Evolutionary conservation across 306 rosid genomes (phyloP), one percentile per base, ranked within the genome.

Genomic region (Dalbergia cochinchinensis): DNA sequence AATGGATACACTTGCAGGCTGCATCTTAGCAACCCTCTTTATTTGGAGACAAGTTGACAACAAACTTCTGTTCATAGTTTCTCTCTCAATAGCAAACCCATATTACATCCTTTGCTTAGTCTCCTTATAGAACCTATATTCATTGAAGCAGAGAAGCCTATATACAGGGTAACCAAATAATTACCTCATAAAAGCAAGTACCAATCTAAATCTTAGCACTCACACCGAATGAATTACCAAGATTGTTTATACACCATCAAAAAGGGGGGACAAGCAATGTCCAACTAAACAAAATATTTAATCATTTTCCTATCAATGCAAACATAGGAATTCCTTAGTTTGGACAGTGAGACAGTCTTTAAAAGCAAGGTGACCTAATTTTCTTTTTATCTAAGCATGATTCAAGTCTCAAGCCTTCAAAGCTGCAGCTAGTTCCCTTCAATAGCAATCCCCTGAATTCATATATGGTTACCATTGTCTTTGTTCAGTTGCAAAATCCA

Each of bases 401-500:
- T 65, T 65, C 63, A 16, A 64, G 54, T 76, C 41, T 6, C 35
- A 50, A n/a, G n/a, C 47, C 47, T 64, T 34, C 63, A 64, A 51
- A 51, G 2, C 31, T 26, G 41, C 64, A 31, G 37, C 80, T 33
- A 33, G 50, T 63, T 62, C 50, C 31, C 60, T 74, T 37, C 35
- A 53, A 71, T 19, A 54, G 65, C 65, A 54, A 72, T 54, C 26
- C 45, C 68, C 42, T 59, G 45, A 22, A 26, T 59, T 44, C 41
- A 42, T 44, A 3, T 11, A 47, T 51, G 41, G 16, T 1, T 61
- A 66, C 37, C 11, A 20, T 20, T 47, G 37, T 74, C 51, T 65
- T 26, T 55, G 39, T 67, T 22, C 42, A 41, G 8, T 26, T 75
- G 73, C 48, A 39, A 60, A 26, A 75, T 51, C 65, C 72, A 55